Evolutionary conservation across 1,284 basidiomycete genomes (phyloP), one percentile per base, ranked within the genome.

Genomic region (Dichomitus squalens): DNA sequence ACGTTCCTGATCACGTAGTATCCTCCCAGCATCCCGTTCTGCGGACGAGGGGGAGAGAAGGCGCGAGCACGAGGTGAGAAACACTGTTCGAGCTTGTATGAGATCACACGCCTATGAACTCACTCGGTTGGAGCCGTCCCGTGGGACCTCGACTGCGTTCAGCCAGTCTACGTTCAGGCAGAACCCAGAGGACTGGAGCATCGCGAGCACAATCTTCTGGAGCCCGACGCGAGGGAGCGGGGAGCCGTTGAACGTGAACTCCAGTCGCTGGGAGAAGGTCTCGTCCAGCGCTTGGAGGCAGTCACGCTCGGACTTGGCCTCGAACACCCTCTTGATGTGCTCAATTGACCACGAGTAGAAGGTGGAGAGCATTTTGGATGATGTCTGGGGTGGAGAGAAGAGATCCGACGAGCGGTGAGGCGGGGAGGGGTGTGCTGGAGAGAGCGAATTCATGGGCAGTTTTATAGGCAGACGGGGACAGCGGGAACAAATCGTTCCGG

Each of bases 1-100:
- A 84, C 75, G 23, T 82, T 82, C 51, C 74, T 75, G 62, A 84
- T 82, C 43, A 79, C 66, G 68, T 85, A 85, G 57, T 76, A 73
- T 23, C 81, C 83, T 36, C 78, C 79, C 41, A 84, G 78, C 14
- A 73, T 72, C 29, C 83, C 83, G 60, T 75, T 72, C 82, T 84
- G 58, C 34, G 23, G 25, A 51, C 20, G 21, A 46, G 23, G 34
- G 44, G 27, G 49, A 40, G 21, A 53, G 34, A 46, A 21, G 33
- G 31, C 6, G 27, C 16, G 18, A 53, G 39, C 21, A 39, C 52
- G 25, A 58, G 40, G 44, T 43, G 47, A 49, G 34, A 52, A 40
- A 23, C 38, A 23, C 6, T 21, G 21, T 43, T 2, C 31, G 38
- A 52, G 57, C 25, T 39, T 46, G 12, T 20, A 33, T 39, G 41